Evolutionary conservation across 768 basidiomycete genomes (phyloP), one percentile per base, ranked within the genome.

Genomic region (button mushroom (Agaricus bisporus)): DNA sequence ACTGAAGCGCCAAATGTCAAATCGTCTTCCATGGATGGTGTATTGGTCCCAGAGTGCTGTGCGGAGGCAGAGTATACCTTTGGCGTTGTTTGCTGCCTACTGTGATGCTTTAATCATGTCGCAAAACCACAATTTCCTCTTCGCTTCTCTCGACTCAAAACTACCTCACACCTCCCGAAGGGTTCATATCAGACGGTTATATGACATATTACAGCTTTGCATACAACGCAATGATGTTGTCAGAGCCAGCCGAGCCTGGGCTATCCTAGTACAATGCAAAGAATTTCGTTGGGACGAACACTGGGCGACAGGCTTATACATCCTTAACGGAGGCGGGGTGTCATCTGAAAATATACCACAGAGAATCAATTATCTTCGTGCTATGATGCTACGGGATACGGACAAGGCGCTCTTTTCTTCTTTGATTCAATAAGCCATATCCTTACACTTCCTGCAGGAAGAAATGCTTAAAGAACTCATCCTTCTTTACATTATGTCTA

Each of bases 231-330:
- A 75, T 41, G 87, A 93, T 66, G 68, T 80, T 51, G 61, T 64
- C 41, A 75, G 85, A 38, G 91, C 91, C 22, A 76, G 69, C 51
- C 74, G 78, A 55, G 85, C 85, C 6, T 93, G 90, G 87, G 70
- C 78, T 20, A 83, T 92, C 36, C 78, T 93, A 18, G 73, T 78
- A 10, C 79, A 83, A 51, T 93, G 91, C 66, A 84, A 83, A 60
- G 91, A 92, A 71, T 68, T 91, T 2, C 68, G 83, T 57, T 92
- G 89, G 88, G 81, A 72, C 64, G 61, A 70, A 9, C 74, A 88
- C 66, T 92, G 91, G 89, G 76, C 71, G 51, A 80, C 77, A 9
- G 82, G 82, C n/a, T 64, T 89, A 44, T 69, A 75, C 51, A 66
- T 91, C 45, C 69, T 88, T 15, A 54, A 42, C 17, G 70, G 71